Evolutionary conservation across 345 rosid species (phyloP), one percentile per base, ranked within the genome.

Genomic region (Rhizophora mangle): DNA sequence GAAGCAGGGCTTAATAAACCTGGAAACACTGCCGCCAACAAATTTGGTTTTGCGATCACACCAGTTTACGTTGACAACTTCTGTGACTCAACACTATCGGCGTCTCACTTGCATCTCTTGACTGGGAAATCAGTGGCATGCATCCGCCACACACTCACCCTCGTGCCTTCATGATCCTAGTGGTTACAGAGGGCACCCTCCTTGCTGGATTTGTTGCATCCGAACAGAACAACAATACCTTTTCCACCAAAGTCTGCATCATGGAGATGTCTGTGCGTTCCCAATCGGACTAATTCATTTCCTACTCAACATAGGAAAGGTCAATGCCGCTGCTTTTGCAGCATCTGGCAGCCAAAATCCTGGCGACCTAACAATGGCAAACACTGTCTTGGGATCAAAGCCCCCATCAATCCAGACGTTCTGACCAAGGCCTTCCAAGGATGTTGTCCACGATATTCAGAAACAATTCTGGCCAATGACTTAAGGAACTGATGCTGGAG

Each of bases 61-160:
- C 7, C 21, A 2, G 57, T 56, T n/a, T 46, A 4, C 10, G 65
- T 60, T 3, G 58, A 30, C 22, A 68, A 68, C n/a, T 59, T 24
- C 6, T 65, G 13, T 59, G 72, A 47, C 63, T 68, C 30, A 60
- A 68, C 59, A 68, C 72, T 16, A 65, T 60, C n/a, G 72, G 72
- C 18, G 27, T 47, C 20, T 60, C 72, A 20, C 5, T 46, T 1
- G 47, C 13, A 20, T 59, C 65, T 3, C 20, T 47, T 37, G 30
- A 68, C 27, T 43, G 9, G 2, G 65, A 65, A 1, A 27, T 62
- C 9, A 0, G 26, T 60, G 72, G 62, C 43, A 21, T 68, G 2
- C n/a, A 20, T 58, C 72, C 46, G 20, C 72, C 37, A 9, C 37
- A 34, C 37, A 7, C 1, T 34, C 37, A 34, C 9, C 37, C 37